Base-by-base conservation (phyloP, 768 basidiomycete genomes). In the Lactarius trivialis region DNA sequence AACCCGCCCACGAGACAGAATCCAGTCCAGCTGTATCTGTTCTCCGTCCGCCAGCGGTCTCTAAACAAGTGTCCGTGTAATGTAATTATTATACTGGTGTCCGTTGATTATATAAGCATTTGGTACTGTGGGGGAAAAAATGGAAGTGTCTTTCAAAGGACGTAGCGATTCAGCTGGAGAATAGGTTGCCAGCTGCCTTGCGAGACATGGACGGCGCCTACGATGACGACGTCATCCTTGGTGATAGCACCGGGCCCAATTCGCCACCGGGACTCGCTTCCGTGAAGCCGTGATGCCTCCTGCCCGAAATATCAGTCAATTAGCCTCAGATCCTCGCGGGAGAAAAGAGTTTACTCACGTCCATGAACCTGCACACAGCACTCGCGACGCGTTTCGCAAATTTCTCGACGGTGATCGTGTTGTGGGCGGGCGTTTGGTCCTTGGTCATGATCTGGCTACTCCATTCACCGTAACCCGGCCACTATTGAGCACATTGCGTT, bases 141-240 rank as follows among this genome's bases (percentile, higher is more conserved):
- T 30, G 55, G 5, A 32, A 33, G 36, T 11, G 26, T 37, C 52
- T 6, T 48, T 12, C n/a, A 33, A 2, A 63, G 11, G 8, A 63
- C 28, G 36, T 49, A 63, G 15, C 53, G 57, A 12, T 51, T 55
- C 6, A 64, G 54, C 12, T 64, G 63, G 8, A 64, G 63, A 4
- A 64, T 64, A 15, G 63, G 63, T 4, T 64, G 63, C 63, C 63
- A 64, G 19, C 63, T 64, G 9, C 63, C 63, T 32, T 60, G 63
- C 1, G 63, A 60, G 53, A 63, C 62, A 3, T 63, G 62, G 2
- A 63, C 45, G 8, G 26, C 24, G 7, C 62, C 62, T 2, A 63
- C 33, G 5, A 63, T 24, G 4, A 48, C 48, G 12, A 63, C 53
- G 0, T 55, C 45, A 7, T 55, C 43, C 9, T 12, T 63, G 14